Evolutionary conservation across 768 basidiomycete species (phyloP).

Genomic region (Hydnomerulius pinastri): DNA sequence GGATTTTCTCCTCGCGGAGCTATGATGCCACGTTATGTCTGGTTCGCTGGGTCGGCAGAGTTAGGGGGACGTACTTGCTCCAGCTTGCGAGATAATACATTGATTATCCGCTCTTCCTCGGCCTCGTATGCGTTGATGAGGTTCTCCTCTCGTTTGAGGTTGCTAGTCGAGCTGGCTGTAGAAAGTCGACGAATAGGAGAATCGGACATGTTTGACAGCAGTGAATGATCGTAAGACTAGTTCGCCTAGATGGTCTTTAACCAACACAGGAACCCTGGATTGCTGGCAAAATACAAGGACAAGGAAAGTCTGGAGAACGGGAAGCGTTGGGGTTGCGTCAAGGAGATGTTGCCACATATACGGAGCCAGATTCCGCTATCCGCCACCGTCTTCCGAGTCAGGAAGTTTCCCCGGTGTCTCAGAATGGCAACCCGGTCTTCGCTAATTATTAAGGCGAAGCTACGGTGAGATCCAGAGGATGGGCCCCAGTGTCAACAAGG

Average conservation of each 20-base stretch:
- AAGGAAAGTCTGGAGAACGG: neutral
- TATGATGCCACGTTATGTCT: conserved; percentile 27
- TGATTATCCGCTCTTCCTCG: conserved; percentile 88
- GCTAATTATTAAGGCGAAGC: no score
- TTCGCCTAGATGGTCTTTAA: neutral
- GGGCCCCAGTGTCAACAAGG: conserved; percentile 4
- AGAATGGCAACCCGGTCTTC: neutral
- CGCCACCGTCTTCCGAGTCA: conserved; percentile 1
- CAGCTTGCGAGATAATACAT: conserved; percentile 77
- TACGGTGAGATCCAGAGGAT: no score
- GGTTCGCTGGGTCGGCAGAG: neutral
- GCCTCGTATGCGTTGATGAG: conserved; percentile 89
- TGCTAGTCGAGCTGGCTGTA: conserved; percentile 51
- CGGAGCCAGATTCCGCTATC: neutral
- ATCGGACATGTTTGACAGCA: conserved; percentile 24
- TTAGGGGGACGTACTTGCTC: conserved; percentile 57
- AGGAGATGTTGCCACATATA: conserved; percentile 4
- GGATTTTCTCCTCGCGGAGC: conserved; percentile 85
- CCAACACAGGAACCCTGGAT: neutral
- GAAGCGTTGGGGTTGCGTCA: neutral
- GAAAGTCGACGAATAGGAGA: conserved; percentile 63
- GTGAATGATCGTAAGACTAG: neutral
- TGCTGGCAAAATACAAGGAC: neutral
- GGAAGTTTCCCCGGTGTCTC: conserved; percentile 1
- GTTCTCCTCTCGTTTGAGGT: conserved; percentile 57